phyloP scores from a whole-genome alignment of 345 rosid genomes.

The Syzygium aromaticum region DNA sequence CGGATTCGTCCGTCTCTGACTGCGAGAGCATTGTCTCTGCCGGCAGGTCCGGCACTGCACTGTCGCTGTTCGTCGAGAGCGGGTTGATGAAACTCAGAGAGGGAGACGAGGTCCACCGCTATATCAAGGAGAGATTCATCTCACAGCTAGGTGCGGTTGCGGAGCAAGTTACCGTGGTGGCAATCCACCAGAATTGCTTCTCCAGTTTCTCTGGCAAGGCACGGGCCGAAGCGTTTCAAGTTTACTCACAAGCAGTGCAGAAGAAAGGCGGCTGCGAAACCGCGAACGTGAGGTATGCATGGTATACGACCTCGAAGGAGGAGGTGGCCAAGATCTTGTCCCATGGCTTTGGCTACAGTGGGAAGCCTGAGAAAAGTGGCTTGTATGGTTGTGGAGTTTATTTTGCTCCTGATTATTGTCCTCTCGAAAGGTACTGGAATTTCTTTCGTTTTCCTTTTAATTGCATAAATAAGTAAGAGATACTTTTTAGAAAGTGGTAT shows the following conservation, averaged over 20 bases:
- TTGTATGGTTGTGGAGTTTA: slow-evolving; percentile 54
- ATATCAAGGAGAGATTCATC: slow-evolving; percentile 31
- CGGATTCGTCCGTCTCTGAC: slow-evolving; percentile 38
- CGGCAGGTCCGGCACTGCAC: neutral
- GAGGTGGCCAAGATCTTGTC: slow-evolving; percentile 35
- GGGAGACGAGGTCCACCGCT: slow-evolving; percentile 42
- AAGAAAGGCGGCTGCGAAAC: slow-evolving; percentile 35
- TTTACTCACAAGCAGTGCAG: slow-evolving; percentile 43
- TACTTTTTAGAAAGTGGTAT: neutral
- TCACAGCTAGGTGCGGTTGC: slow-evolving; percentile 33
- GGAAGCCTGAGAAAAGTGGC: slow-evolving; percentile 19
- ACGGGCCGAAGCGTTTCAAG: slow-evolving; percentile 42
- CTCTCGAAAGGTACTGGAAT: slow-evolving; percentile 46
- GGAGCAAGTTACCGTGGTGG: slow-evolving; percentile 25
- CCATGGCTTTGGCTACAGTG: slow-evolving; percentile 43
- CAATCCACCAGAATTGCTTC: slow-evolving; percentile 35
- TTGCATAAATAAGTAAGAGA: neutral
- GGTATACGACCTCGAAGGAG: slow-evolving; percentile 44
- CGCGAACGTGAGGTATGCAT: slow-evolving; percentile 53
- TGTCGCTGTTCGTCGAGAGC: neutral
- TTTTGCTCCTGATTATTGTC: slow-evolving; percentile 51
- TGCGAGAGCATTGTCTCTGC: slow-evolving; percentile 35
- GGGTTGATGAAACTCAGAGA: slow-evolving; percentile 30
- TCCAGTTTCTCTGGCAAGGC: slow-evolving; percentile 32
- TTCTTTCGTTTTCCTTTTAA: neutral